These are phyloP conservation scores for Neonectria punicea DNA, from an alignment of 2,329 filamentous ascomycete species.

Conservation along the genomic window DNA sequence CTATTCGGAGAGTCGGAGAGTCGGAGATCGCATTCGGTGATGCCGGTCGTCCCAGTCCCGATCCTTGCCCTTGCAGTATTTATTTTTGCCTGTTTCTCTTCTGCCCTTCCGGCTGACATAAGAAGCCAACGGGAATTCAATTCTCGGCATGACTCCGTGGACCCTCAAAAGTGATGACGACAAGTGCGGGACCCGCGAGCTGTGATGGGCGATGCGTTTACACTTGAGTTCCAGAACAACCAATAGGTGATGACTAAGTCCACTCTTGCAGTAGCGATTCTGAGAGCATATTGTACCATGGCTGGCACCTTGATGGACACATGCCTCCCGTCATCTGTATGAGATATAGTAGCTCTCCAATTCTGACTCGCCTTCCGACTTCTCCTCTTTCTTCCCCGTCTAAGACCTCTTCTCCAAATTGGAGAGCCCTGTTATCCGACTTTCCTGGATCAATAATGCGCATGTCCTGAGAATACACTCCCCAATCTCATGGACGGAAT, in stretches of 20 bases:
- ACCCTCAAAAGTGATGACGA: slow-evolving; percentile 13
- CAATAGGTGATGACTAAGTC: slow-evolving; percentile 13
- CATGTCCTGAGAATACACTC: slow-evolving; percentile 12
- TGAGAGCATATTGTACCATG: slow-evolving; percentile 5
- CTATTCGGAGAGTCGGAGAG: slow-evolving; percentile 9
- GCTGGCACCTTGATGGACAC: slow-evolving; percentile 47
- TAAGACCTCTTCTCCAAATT: slow-evolving; percentile 5
- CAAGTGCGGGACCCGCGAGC: slow-evolving; percentile 6
- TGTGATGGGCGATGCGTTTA: neutral
- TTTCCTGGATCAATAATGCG: slow-evolving; percentile 24
- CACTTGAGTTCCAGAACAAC: neutral
- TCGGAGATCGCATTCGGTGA: slow-evolving; percentile 21
- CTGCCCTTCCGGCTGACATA: slow-evolving; percentile 10
- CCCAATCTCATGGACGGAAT: slow-evolving; percentile 42
- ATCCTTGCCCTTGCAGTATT: neutral
- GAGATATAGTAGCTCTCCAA: slow-evolving; percentile 12
- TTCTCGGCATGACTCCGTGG: slow-evolving; percentile 17
- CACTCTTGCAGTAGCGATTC: neutral
- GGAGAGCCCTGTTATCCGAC: neutral
- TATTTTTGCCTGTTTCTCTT: neutral
- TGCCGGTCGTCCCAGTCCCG: slow-evolving; percentile 6
- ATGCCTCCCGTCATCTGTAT: slow-evolving; percentile 1
- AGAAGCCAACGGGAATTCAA: neutral
- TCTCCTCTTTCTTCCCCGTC: slow-evolving; percentile 11
- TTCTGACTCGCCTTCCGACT: slow-evolving; percentile 1